Evolutionary conservation across 2,329 filamentous ascomycete species (phyloP).

Genomic region (Claviceps lovelessii): DNA sequence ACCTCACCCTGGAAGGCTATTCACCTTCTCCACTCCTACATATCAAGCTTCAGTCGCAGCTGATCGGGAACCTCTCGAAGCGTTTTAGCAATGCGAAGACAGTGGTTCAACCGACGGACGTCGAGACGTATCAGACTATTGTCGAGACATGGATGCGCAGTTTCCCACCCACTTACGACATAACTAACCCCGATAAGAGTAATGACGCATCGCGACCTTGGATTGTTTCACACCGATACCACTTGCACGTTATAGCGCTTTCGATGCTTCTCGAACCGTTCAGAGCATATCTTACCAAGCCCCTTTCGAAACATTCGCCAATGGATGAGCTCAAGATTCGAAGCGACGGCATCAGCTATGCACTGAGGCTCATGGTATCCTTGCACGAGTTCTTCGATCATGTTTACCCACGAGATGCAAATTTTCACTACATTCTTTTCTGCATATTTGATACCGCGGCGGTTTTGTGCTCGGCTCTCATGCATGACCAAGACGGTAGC

Average conservation of each 20-base stretch:
- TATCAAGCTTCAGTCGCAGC: conserved; percentile 22
- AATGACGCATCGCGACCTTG: conserved; percentile 27
- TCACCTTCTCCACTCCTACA: conserved; percentile 19
- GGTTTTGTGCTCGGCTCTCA: conserved; percentile 34
- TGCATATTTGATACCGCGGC: conserved; percentile 37
- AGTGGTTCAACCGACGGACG: conserved; percentile 15
- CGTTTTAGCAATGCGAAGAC: conserved; percentile 19
- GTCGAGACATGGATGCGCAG: conserved; percentile 28
- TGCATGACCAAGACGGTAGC: conserved; percentile 30
- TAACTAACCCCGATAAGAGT: conserved; percentile 25
- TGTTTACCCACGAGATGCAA: conserved; percentile 29
- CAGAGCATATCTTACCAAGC: conserved; percentile 29
- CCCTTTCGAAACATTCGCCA: conserved; percentile 14
- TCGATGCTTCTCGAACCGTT: conserved; percentile 31
- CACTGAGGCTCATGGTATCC: conserved; percentile 26
- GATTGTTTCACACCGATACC: conserved; percentile 30
- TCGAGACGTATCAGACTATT: conserved; percentile 18
- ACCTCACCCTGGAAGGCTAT: conserved; percentile 18
- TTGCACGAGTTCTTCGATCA: conserved; percentile 28
- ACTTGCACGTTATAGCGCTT: conserved; percentile 29
- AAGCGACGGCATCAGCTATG: conserved; percentile 27
- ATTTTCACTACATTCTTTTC: conserved; percentile 35
- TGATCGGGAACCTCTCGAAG: conserved; percentile 17
- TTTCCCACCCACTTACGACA: conserved; percentile 26
- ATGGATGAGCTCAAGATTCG: conserved; percentile 24